These are phyloP conservation scores for Paxillus ammoniavirescens DNA, from an alignment of 768 basidiomycete genomes.

Conservation along the genomic window DNA sequence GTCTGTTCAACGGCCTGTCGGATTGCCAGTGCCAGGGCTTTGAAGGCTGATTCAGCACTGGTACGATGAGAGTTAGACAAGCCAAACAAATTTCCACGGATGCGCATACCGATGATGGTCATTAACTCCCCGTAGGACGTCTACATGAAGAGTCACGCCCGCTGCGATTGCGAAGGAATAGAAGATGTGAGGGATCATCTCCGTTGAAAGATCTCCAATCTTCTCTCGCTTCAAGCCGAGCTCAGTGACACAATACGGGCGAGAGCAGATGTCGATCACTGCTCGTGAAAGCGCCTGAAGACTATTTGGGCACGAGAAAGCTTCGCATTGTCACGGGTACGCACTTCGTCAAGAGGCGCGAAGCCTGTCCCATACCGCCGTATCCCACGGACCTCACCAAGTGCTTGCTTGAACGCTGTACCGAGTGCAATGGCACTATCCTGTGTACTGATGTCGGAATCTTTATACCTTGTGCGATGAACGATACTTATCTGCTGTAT, in stretches of 20 bases:
- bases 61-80: neutral
- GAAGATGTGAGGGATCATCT: constrained; percentile 98
- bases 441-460: constrained; percentile 46
- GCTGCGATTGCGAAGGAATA: constrained; percentile 98
- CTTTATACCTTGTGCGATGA: constrained; percentile 12
- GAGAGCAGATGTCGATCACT: constrained; percentile 97
- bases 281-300: constrained; percentile 89
- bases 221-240: constrained; percentile 87
- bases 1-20: constrained; percentile 91
- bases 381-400: constrained; percentile 94
- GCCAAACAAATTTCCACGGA: neutral
- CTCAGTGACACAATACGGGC: constrained; percentile 93
- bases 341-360: constrained; percentile 94
- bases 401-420: constrained; percentile 88
- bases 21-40: constrained; percentile 93
- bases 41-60: constrained; percentile 97
- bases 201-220: constrained; percentile 91
- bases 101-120: constrained; percentile 88
- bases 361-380: constrained; percentile 94
- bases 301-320: neutral
- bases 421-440: constrained; percentile 87
- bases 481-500: constrained; percentile 89
- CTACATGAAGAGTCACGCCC: constrained; percentile 90
- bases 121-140: constrained; percentile 92
- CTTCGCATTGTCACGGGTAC: constrained; percentile 13